A percentile compares a stretch with the other conserved stretches of the same genome.
These are phyloP conservation scores for Metroxylon sagu DNA, from an alignment of 176 grass and related monocot genomes.

Conservation along the genomic window DNA sequence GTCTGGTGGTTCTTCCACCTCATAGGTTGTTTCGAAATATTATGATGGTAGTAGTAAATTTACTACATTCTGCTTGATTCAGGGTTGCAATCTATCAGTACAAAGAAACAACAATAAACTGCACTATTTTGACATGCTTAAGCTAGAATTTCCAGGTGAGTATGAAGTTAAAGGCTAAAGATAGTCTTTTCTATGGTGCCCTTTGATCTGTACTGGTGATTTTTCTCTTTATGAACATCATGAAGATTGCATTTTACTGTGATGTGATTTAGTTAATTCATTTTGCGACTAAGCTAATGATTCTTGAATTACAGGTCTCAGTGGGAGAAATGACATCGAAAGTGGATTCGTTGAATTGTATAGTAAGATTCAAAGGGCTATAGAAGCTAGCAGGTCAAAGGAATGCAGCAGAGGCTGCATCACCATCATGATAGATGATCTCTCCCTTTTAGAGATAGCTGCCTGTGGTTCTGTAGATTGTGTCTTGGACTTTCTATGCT, in stretches of 20 bases:
- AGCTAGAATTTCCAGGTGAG: conserved; percentile 52
- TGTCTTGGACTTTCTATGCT: conserved; percentile 76
- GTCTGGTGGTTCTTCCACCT: no score
- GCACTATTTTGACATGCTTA: conserved; percentile 63
- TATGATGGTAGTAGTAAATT: no score
- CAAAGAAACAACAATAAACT: conserved; percentile 60
- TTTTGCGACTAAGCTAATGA: not conserved
- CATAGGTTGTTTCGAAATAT: no score
- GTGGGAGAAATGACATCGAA: conserved; percentile 22
- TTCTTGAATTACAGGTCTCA: conserved; percentile 27
- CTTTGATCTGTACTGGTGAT: no score
- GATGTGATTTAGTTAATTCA: not conserved
- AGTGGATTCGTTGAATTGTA: conserved; percentile 48
- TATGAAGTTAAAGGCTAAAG: not conserved
- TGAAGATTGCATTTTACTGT: no score
- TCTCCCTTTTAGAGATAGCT: conserved; percentile 78
- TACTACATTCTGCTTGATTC: not conserved
- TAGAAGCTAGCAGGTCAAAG: conserved; percentile 26
- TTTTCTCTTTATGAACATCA: no score
- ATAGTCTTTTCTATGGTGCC: no score
- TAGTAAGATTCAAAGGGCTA: conserved; percentile 37
- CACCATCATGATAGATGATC: conserved; percentile 61
- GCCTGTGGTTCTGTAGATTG: conserved; percentile 44
- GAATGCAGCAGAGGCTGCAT: conserved; percentile 27
- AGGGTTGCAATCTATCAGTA: conserved; percentile 76